These are phyloP conservation scores for Codiaeum variegatum DNA, from an alignment of 441 rosid genomes.

Conservation along the genomic window DNA sequence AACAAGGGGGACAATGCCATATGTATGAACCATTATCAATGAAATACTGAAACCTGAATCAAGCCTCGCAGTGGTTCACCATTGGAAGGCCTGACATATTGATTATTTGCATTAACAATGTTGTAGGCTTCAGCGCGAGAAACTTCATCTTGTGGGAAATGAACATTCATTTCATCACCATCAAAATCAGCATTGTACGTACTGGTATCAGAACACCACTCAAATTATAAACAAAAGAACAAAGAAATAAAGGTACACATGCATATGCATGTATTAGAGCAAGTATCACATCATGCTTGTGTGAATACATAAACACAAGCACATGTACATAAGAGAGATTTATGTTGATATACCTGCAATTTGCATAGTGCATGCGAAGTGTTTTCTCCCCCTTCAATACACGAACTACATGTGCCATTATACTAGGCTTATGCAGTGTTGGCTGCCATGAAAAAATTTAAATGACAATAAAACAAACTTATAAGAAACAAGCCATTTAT, in stretches of 20 bases:
- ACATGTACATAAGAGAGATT: background rate
- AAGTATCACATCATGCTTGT: background rate
- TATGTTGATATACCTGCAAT: slow-evolving; percentile 74
- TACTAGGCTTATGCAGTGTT: slow-evolving; percentile 98
- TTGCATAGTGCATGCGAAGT: slow-evolving; percentile 98
- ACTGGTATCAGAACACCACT: slow-evolving; percentile 42
- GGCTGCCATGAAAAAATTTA: slow-evolving; percentile 60
- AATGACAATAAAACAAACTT: slow-evolving; percentile 21
- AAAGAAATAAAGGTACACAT: background rate
- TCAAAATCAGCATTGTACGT: slow-evolving; percentile 99
- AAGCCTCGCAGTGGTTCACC: slow-evolving; percentile 91
- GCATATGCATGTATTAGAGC: background rate
- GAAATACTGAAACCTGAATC: slow-evolving; percentile 67
- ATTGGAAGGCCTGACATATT: slow-evolving; percentile 90
- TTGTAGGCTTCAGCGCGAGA: slow-evolving; percentile 99
- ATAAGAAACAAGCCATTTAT: background rate
- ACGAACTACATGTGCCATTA: slow-evolving; percentile 97
- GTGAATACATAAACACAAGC: background rate
- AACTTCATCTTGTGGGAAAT: slow-evolving; percentile 99
- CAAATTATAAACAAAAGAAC: background rate
- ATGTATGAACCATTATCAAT: background rate
- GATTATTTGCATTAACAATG: slow-evolving; percentile 97
- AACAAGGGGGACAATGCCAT: slow-evolving; percentile 2
- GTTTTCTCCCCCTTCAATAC: slow-evolving; percentile 94
- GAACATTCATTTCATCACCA: slow-evolving; percentile 99